These are phyloP conservation scores for Mytilinidion resinicola DNA, from an alignment of 495 filamentous ascomycete genomes.

Conservation along the genomic window DNA sequence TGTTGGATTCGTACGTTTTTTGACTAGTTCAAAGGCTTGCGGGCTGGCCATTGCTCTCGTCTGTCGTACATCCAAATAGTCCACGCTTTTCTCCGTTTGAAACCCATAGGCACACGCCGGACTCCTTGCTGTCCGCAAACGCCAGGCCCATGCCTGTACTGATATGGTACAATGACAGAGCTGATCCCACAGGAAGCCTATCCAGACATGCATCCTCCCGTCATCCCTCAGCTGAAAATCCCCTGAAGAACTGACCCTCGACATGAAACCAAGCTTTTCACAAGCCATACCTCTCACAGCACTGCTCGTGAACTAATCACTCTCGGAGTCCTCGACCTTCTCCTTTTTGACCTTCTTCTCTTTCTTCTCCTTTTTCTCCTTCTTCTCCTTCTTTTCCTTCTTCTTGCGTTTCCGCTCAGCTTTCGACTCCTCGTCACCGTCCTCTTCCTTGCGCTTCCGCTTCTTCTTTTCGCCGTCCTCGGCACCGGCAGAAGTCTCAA, in stretches of 20 bases:
- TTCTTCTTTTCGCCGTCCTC: conserved; percentile 24
- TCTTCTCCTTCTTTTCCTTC: conserved; percentile 30
- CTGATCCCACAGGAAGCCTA: background rate
- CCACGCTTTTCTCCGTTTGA: too few species aligned
- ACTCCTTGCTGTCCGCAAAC: conserved; percentile 1
- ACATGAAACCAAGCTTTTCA: too few species aligned
- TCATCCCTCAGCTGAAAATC: background rate
- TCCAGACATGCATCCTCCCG: too few species aligned
- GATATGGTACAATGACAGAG: background rate
- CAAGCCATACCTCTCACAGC: too few species aligned
- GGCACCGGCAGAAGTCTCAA: background rate
- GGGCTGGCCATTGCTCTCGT: too few species aligned
- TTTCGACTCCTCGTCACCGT: conserved; percentile 31
- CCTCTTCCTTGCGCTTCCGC: conserved; percentile 37
- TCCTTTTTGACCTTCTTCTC: conserved; percentile 29
- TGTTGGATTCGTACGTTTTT: too few species aligned
- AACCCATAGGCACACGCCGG: background rate
- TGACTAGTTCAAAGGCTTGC: too few species aligned
- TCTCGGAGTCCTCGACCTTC: conserved; percentile 25
- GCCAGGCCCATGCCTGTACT: background rate
- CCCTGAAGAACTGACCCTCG: background rate
- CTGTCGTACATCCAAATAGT: too few species aligned
- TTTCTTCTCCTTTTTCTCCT: conserved; percentile 32
- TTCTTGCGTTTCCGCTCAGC: conserved; percentile 37
- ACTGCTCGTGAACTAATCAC: conserved; percentile 13